Percentiles rank a stretch among this genome's conserved stretches.
Evolutionary conservation across 2,329 filamentous ascomycete species (phyloP).

Genomic region (Botrytis cinerea): DNA sequence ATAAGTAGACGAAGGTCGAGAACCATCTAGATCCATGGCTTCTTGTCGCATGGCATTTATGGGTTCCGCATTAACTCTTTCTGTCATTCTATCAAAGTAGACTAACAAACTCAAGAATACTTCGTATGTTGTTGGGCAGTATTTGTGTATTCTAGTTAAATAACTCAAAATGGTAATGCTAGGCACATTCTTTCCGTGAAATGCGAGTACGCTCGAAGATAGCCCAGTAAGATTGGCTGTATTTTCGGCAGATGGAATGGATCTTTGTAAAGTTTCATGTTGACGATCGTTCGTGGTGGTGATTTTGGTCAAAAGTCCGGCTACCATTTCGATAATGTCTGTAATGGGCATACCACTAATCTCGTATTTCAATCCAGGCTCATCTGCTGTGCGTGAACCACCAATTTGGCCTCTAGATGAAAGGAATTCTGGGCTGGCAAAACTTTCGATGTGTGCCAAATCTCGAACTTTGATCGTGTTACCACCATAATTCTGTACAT

Average conservation of each 20-base stretch:
- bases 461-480: constrained; percentile 77
- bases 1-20: constrained; percentile 36
- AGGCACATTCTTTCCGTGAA: constrained; percentile 97
- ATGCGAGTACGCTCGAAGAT: constrained; percentile 80
- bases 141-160: constrained; percentile 93
- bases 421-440: constrained; percentile 76
- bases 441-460: constrained; percentile 85
- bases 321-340: constrained; percentile 99
- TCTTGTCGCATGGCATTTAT: constrained; percentile 62
- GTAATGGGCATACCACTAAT: constrained; percentile 97
- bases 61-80: constrained; percentile 83
- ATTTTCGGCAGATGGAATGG: constrained; percentile 59
- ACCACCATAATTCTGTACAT: constrained; percentile 43
- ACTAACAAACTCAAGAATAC: constrained; percentile 94
- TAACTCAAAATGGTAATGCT: constrained; percentile 97
- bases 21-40: constrained; percentile 35
- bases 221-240: constrained; percentile 61
- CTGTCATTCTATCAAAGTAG: constrained; percentile 99
- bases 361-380: constrained; percentile 68
- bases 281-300: constrained; percentile 94
- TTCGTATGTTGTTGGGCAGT: constrained; percentile 97
- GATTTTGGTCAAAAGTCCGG: constrained; percentile 92
- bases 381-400: constrained; percentile 54
- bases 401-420: constrained; percentile 53
- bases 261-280: constrained; percentile 84